phyloP scores from a whole-genome alignment of 2,329 filamentous ascomycete genomes.

The Lecanicillium sp. region DNA sequence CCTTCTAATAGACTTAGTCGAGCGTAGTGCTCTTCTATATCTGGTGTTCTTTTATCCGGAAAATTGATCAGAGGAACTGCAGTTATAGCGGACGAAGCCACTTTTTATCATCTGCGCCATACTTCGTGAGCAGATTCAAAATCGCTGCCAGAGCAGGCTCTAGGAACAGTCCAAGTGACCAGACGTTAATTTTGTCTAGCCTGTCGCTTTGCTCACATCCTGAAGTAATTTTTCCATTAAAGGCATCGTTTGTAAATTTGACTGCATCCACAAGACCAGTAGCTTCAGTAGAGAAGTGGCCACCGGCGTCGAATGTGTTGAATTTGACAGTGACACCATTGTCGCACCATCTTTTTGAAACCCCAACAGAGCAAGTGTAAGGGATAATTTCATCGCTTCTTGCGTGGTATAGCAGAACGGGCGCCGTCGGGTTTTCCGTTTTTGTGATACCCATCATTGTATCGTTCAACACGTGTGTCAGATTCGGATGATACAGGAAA shows the following conservation, averaged over 20 bases:
- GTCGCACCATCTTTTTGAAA: not conserved
- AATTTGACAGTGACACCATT: conserved; percentile 1
- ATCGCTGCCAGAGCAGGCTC: no score
- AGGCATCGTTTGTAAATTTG: not conserved
- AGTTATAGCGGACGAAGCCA: no score
- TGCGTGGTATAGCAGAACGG: conserved; percentile 2
- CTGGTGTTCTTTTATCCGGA: no score
- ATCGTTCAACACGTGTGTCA: not conserved
- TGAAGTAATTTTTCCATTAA: not conserved
- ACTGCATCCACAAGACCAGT: not conserved
- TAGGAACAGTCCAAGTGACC: no score
- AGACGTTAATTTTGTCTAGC: no score
- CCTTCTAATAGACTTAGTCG: no score
- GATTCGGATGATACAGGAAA: not conserved
- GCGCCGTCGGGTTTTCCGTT: not conserved
- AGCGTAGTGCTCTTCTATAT: no score
- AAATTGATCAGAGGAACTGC: no score
- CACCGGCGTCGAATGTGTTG: not conserved
- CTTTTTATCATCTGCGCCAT: no score
- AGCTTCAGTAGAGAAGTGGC: not conserved
- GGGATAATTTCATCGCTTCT: conserved; percentile 3
- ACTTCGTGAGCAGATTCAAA: no score
- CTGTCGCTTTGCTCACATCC: no score
- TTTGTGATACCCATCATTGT: not conserved
- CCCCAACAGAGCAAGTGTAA: not conserved